phyloP scores from a whole-genome alignment of 257 asterid species.

The Avicennia marina region DNA sequence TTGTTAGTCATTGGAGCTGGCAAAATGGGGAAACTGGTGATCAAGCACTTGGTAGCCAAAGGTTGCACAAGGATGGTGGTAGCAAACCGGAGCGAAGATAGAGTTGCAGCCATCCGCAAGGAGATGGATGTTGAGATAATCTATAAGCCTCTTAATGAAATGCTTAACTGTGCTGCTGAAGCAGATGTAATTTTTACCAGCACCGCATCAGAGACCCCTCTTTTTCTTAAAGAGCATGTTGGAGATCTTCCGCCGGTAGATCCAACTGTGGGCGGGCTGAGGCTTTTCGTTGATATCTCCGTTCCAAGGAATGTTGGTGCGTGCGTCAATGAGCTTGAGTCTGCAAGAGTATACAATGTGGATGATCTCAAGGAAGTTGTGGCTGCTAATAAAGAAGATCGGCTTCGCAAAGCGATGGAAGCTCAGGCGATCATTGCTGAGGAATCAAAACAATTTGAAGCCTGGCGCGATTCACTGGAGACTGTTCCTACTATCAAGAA shows the following conservation, averaged over 20 bases:
- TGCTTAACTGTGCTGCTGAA: conserved; percentile 54
- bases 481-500: conserved; percentile 96
- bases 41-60: conserved; percentile 86
- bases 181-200: conserved; percentile 89
- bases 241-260: conserved; percentile 47
- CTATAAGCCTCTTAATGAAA: conserved; percentile 65
- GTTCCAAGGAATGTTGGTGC: conserved; percentile 93
- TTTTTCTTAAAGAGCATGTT: conserved; percentile 63
- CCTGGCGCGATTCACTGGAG: conserved; percentile 90
- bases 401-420: conserved; percentile 87
- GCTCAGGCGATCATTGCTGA: conserved; percentile 77
- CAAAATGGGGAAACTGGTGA: conserved; percentile 97
- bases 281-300: conserved; percentile 80
- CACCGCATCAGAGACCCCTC: conserved; percentile 73
- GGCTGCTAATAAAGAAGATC: conserved; percentile 89
- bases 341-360: conserved; percentile 75
- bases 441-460: conserved; percentile 84
- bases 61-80: conserved; percentile 90
- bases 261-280: conserved; percentile 41
- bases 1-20: conserved; percentile 90
- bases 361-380: conserved; percentile 95
- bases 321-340: conserved; percentile 60
- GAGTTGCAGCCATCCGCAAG: conserved; percentile 71
- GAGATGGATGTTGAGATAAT: conserved; percentile 69
- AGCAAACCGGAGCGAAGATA: conserved; percentile 70